A percentile compares a stretch with the other conserved stretches of the same genome.
Evolutionary conservation across 225 moss, liverwort and hornwort species (phyloP).

Genomic region (Pseudisothecium myosuroides): DNA sequence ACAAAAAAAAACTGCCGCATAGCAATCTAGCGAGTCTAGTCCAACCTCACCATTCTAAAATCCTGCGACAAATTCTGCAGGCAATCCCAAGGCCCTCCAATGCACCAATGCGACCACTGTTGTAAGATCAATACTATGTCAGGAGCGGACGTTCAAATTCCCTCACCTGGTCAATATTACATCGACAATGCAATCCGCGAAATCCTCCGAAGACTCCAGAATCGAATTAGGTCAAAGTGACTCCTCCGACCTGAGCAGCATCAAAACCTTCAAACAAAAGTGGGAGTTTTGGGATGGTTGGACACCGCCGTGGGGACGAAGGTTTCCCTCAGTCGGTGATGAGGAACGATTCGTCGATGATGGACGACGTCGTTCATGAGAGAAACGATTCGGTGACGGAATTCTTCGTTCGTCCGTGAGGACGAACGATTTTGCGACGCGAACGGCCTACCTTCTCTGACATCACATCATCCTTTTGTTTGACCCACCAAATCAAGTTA

Average conservation of each 20-base stretch:
- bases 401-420: not conserved
- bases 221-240: not conserved
- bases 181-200: not conserved
- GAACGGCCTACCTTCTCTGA: not conserved
- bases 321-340: too few species aligned
- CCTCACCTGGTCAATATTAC: not conserved
- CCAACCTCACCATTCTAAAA: not conserved
- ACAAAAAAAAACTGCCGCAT: not conserved
- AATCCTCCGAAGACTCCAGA: not conserved
- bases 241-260: not conserved
- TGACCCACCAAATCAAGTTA: not conserved
- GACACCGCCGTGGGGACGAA: not conserved
- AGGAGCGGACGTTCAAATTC: not conserved
- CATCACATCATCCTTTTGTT: not conserved
- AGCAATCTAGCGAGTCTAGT: not conserved
- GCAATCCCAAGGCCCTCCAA: not conserved
- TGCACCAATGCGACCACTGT: not conserved
- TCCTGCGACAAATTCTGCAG: not conserved
- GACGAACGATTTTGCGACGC: not conserved
- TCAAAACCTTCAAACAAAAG: not conserved
- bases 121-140: not conserved
- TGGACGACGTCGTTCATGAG: not conserved
- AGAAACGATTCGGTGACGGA: not conserved
- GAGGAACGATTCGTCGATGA: not conserved
- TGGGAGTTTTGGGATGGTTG: not conserved